phyloP scores from a whole-genome alignment of 257 asterid species.

The Lantana camara region DNA sequence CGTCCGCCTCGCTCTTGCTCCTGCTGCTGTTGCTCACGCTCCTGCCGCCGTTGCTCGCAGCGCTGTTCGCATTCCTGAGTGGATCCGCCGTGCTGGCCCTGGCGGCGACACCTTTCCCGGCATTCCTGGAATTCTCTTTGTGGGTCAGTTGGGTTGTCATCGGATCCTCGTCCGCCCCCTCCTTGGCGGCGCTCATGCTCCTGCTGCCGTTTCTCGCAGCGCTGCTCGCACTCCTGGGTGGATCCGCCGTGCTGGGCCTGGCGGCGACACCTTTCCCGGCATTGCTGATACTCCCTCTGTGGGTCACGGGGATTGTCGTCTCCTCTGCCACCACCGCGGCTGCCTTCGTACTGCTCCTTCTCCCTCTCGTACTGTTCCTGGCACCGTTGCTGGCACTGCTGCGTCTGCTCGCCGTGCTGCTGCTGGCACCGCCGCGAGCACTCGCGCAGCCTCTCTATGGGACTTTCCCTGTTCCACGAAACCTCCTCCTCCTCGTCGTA shows the following conservation, averaged over 20 bases:
- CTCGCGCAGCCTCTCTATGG: constrained; percentile 31
- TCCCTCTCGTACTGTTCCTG: constrained; percentile 23
- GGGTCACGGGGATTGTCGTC: not conserved
- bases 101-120: too few species aligned
- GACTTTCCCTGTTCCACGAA: constrained; percentile 20
- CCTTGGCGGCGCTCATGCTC: not conserved
- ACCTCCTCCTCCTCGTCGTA: not conserved
- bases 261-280: constrained; percentile 23
- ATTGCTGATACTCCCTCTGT: constrained; percentile 9
- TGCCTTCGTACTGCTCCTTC: constrained; percentile 1
- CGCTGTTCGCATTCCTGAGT: too few species aligned
- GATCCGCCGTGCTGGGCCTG: not conserved
- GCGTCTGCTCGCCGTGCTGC: not conserved
- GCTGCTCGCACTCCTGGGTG: constrained; percentile 10
- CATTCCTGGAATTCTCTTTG: too few species aligned
- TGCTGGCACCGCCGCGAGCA: constrained; percentile 30
- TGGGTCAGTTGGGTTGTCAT: not conserved
- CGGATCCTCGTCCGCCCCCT: not conserved
- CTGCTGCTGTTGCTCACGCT: not conserved
- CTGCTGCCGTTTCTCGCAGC: constrained; percentile 10
- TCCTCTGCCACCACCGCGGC: constrained; percentile 4
- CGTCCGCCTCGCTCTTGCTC: not conserved
- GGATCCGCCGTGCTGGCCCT: too few species aligned
- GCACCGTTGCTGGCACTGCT: constrained; percentile 22
- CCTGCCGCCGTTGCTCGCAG: not conserved